These are phyloP conservation scores for Cyberlindnera galapagoensis DNA, from an alignment of 805 yeast genomes.

Conservation along the genomic window DNA sequence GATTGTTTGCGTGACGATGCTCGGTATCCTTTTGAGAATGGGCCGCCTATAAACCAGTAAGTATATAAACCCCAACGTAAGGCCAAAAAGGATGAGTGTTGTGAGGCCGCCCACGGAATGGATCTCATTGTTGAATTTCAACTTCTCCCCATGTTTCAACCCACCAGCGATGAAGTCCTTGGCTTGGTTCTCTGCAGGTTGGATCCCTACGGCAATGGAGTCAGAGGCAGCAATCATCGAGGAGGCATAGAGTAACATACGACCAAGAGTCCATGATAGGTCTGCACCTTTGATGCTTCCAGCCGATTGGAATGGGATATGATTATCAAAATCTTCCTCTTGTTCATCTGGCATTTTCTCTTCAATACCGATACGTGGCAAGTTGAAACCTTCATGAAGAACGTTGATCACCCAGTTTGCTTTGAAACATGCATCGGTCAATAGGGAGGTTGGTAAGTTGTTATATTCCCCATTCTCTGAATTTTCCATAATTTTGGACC, in stretches of 20 bases:
- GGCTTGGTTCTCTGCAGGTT: constrained; percentile 21
- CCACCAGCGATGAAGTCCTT: constrained; percentile 20
- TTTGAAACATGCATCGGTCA: constrained; percentile 83
- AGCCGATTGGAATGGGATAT: constrained; percentile 76
- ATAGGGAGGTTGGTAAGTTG: constrained; percentile 45
- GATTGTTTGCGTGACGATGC: constrained; percentile 10
- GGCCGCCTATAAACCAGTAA: constrained; percentile 9
- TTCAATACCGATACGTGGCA: constrained; percentile 67
- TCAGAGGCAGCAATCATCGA: constrained; percentile 28
- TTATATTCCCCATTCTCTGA: constrained; percentile 51
- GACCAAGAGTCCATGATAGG: constrained; percentile 93
- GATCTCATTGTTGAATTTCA: constrained; percentile 4
- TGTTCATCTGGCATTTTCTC: constrained; percentile 22
- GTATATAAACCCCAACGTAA: constrained; percentile 5
- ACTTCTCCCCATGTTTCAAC: constrained; percentile 3
- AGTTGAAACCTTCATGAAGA: constrained; percentile 85
- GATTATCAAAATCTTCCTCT: constrained; percentile 22
- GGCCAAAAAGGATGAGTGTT: constrained; percentile 7
- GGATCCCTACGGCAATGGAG: constrained; percentile 15
- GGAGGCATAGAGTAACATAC: constrained; percentile 76
- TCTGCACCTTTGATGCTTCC: constrained; percentile 77
- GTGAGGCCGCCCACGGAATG: constrained; percentile 5
- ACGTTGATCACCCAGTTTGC: constrained; percentile 91
- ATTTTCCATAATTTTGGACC: constrained; percentile 52
- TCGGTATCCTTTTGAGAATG: constrained; percentile 11